Conservation (phyloP, 257 asterid genomes). For the Dorcoceras hygrometricum region DNA sequence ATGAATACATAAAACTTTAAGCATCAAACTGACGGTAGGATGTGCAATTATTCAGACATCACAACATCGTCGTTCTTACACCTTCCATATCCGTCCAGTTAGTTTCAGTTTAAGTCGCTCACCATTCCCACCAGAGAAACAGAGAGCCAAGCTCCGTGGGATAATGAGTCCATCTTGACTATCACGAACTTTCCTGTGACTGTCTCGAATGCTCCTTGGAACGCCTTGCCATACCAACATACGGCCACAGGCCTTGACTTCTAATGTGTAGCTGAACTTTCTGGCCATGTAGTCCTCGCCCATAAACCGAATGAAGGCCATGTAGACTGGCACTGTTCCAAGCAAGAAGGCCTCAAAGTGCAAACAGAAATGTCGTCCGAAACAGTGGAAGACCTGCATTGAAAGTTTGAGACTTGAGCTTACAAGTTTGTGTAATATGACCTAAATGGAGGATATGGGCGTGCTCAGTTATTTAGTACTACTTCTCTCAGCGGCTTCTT, state of each 20-base stretch:
- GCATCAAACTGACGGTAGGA: conserved; percentile 20
- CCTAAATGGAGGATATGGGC: neutral
- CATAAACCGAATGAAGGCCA: conserved; percentile 90
- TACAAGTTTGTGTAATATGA: neutral
- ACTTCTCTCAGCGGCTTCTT: neutral
- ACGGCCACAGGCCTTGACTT: conserved; percentile 71
- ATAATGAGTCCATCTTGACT: conserved; percentile 74
- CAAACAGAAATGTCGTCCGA: conserved; percentile 68
- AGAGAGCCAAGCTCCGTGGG: conserved; percentile 65
- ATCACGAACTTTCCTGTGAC: conserved; percentile 69
- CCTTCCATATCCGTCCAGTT: conserved; percentile 82
- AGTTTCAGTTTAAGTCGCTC: conserved; percentile 73
- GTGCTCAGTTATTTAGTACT: neutral
- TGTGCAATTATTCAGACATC: conserved; percentile 17
- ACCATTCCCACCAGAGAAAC: conserved; percentile 68
- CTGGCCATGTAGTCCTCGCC: conserved; percentile 74
- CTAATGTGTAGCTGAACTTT: conserved; percentile 68
- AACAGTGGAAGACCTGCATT: conserved; percentile 83
- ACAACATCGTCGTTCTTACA: conserved; percentile 21
- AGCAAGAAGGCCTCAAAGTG: conserved; percentile 84
- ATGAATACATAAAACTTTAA: neutral
- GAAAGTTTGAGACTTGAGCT: conserved; percentile 1
- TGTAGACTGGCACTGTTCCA: conserved; percentile 69
- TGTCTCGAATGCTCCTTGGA: conserved; percentile 83
- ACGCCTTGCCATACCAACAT: conserved; percentile 80